Evolutionary conservation across 73 alveolate genomes (phyloP), one percentile per base, ranked within the genome.

Genomic region (Durusdinium trenchii): DNA sequence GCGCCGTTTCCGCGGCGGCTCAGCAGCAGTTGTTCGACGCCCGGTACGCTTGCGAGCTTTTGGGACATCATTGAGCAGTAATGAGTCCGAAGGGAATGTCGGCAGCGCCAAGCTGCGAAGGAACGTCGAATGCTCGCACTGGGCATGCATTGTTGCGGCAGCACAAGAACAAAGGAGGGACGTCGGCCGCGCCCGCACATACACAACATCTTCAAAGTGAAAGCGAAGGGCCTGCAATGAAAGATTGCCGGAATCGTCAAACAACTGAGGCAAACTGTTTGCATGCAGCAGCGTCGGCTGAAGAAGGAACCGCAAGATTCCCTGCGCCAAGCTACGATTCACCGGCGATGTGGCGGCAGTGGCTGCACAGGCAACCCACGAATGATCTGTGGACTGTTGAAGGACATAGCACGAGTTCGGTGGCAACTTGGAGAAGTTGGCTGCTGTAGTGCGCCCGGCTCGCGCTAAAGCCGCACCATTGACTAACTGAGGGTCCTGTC

Each of bases 401-500:
- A 45, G 5, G 38, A 43, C 4, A 40, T 79, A 47, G 18, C 45
- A 18, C 1, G 16, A 1, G 36, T 48, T n/a, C 3, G 62, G 69
- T 40, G 69, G 36, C 69, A 48, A 23, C 28, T 50, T 16, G 51
- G 69, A 48, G 5, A 82, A 82, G 43, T 7, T 23, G n/a, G 93
- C 93, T 3, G 75, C 93, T 1, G 75, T 1, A 1, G 93, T 82
- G 30, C 93, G 69, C 46, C 93, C 93, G 28, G 93, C 75, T 0
- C 93, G 93, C 71, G 69, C 40, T 7, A 82, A 36, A 1, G 75
- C 93, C 32, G 45, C 73, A 35, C 93, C 73, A 32, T 35, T 48
- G 30, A 82, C 50, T 38, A 82, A 50, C 10, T 82, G 46, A 0
- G 93, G 93, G 61, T 50, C 93, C 1, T 32, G 69, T 9, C 51